Base-by-base conservation (phyloP, 352 stramenopile species). In the Thalassiosira hispida region DNA sequence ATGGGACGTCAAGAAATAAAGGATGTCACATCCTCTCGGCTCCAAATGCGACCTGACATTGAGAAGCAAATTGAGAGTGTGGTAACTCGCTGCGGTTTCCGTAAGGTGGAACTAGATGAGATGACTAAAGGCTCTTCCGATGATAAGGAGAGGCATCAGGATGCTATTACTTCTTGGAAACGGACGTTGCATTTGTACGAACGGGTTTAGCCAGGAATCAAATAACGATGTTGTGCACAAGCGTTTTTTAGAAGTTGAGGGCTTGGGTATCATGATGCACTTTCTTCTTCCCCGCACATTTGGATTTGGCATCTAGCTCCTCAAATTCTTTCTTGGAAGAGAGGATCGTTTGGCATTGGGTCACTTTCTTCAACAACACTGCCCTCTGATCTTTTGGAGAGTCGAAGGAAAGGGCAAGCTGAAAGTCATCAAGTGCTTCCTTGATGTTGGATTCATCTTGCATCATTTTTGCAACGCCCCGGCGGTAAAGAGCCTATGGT, bases 51-150 rank as follows among this genome's bases (percentile, higher is more conserved):
- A 8, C 20, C 18, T 11, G 47, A 74, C n/a, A 83, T 88, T 68
- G 81, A 88, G 62, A 56, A 60, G 31, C 73, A 84, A 69, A 85
- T 88, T 46, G 77, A 84, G 12, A 72, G 60, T 42, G 62, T 80
- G 11, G 44, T 88, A 29, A 44, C 55, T 20, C 40, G n/a, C 7
- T 77, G 51, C 42, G 64, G 68, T 11, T 88, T 88, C 52, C 40
- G 49, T 44, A 67, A 68, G 25, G 64, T 88, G 7, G 42, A 44
- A 6, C 44, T 64, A 7, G 40, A 73, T 52, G 47, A 64, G 18
- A 51, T 67, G n/a, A 42, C 11, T 23, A 12, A 52, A 8, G 18
- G 18, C 3, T 0, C 3, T 27, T 5, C 16, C 16, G 23, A 5
- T 20, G 42, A 35, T 20, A 44, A 27, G 0, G 25, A 57, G 20